phyloP scores from a whole-genome alignment of 768 basidiomycete genomes.

The Astraeus odoratus region DNA sequence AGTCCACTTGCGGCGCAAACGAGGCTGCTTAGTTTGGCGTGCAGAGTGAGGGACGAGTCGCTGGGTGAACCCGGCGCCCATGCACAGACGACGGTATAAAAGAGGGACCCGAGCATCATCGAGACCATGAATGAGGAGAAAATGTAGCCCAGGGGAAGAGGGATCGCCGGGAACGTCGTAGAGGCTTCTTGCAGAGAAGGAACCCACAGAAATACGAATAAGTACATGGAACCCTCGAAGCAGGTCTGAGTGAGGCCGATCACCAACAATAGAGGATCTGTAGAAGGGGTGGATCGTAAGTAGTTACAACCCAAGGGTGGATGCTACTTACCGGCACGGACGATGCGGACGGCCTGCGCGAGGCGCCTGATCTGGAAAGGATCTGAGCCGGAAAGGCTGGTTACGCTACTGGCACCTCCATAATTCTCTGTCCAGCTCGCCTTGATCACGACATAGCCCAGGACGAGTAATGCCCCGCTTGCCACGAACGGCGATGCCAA shows the following conservation, averaged over 20 bases:
- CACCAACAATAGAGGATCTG: constrained; percentile 56
- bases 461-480: constrained; percentile 46
- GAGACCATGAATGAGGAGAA: constrained; percentile 77
- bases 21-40: constrained; percentile 59
- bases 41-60: constrained; percentile 44
- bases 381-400: constrained; percentile 22
- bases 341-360: constrained; percentile 49
- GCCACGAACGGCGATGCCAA: constrained; percentile 63
- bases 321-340: constrained; percentile 37
- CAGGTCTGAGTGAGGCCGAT: constrained; percentile 72
- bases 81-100: constrained; percentile 51
- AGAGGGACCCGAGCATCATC: constrained; percentile 74
- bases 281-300: background rate
- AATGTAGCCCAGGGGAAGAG: constrained; percentile 69
- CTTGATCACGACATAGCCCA: constrained; percentile 52
- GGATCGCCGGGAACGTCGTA: constrained; percentile 21
- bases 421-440: constrained; percentile 65
- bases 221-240: constrained; percentile 82
- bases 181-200: constrained; percentile 64
- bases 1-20: constrained; percentile 56
- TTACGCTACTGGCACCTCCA: constrained; percentile 37
- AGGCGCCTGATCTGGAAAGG: constrained; percentile 48
- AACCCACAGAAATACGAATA: constrained; percentile 82
- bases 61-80: constrained; percentile 20
- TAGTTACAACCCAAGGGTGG: background rate